Base-by-base conservation (phyloP, 176 grass and related monocot genomes). In the Urochloa ruziziensis region DNA sequence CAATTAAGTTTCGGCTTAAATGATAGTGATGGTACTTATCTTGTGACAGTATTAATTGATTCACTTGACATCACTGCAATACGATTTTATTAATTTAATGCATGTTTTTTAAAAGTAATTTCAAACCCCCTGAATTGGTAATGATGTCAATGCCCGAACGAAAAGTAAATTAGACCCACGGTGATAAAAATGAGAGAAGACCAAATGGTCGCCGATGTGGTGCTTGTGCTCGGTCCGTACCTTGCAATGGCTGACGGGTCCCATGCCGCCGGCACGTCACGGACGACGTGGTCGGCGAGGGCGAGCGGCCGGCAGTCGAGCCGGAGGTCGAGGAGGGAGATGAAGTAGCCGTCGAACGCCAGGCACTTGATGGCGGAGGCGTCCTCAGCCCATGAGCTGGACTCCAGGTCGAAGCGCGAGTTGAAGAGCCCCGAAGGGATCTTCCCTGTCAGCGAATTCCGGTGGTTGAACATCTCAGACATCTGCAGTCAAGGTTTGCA, bases 341-440 rank as follows among this genome's bases (percentile, higher is more conserved):
- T 98, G 91, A 90, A 98, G 91, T 89, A 92, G 71, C 96, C 96
- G 75, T 98, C 93, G 42, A 95, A 82, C 28, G 89, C 91, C 24
- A 98, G 72, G 73, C 89, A 93, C 67, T 95, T 98, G 66, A 89
- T 95, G 74, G 17, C 79, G 28, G 87, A 32, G 24, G 87, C 87
- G 73, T 98, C 96, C n/a, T 78, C 39, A 0, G 93, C 91, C 96
- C 96, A 98, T 6, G 89, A 89, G 46, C 87, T 36, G 57, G 89
- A 14, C 11, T 87, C 87, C 5, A 94, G 89, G 81, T 79, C 87
- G 37, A 95, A 95, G 33, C 39, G 70, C 18, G 83, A 73, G 60
- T 98, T 98, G 86, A 98, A 95, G 23, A 91, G 66, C 24, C 96
- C 93, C 13, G 91, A 98, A 17, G 96, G 96, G 61, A 98, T 98